A percentile compares a stretch with the other conserved stretches of the same genome.
Evolutionary conservation across 495 filamentous ascomycete species (phyloP).

Genomic region (Alectoria sarmentosa): DNA sequence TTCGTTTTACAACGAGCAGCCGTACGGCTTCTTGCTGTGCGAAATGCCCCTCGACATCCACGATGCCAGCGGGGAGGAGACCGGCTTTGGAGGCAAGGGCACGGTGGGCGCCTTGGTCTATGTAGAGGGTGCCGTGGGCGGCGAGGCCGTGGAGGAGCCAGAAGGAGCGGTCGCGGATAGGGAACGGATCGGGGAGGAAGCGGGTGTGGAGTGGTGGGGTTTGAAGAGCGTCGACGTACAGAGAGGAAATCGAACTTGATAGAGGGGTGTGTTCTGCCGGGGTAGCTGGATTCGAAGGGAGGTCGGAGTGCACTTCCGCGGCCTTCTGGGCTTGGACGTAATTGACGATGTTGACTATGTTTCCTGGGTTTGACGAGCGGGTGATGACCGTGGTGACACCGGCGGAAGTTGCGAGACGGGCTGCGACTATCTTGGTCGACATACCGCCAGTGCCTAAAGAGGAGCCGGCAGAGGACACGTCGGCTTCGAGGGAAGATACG

Average conservation of each 20-base stretch:
- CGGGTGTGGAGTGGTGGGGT: constrained; percentile 75
- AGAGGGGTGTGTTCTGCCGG: constrained; percentile 30
- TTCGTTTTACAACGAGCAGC: constrained; percentile 63
- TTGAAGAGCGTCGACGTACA: constrained; percentile 26
- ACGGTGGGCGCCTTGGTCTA: constrained; percentile 77
- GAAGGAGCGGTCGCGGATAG: constrained; percentile 88
- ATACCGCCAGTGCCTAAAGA: constrained; percentile 93
- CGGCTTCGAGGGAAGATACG: constrained; percentile 74
- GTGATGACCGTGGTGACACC: constrained; percentile 96
- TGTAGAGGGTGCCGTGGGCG: constrained; percentile 84
- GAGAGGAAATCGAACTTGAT: constrained; percentile 32
- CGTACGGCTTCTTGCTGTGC: constrained; percentile 88
- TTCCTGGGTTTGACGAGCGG: constrained; percentile 83
- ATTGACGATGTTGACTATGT: constrained; percentile 77
- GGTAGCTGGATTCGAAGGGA: constrained; percentile 23
- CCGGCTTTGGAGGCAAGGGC: constrained; percentile 77
- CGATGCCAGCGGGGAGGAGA: constrained; percentile 85
- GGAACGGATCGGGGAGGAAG: constrained; percentile 79
- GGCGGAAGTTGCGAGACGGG: constrained; percentile 85
- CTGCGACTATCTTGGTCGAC: constrained; percentile 95
- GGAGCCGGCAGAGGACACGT: constrained; percentile 86
- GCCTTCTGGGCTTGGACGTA: constrained; percentile 54
- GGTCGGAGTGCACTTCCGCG: constrained; percentile 19
- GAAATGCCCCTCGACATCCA: constrained; percentile 81
- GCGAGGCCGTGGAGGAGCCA: constrained; percentile 95